Evolutionary conservation across 176 grass and related monocot genomes (phyloP).

Genomic region (Avena atlantica): DNA sequence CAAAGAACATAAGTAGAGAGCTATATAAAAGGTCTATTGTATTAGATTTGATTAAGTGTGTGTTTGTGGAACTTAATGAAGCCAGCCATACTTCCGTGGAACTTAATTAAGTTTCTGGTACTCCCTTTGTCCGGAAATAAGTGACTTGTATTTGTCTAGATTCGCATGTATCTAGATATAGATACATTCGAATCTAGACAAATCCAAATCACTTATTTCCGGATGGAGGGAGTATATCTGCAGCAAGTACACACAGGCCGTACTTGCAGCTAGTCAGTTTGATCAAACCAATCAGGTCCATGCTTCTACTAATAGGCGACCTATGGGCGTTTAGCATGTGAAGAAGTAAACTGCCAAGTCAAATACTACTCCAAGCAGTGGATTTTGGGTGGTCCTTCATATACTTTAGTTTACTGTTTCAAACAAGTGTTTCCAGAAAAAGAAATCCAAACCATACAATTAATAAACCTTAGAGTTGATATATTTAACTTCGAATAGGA

Average conservation of each 20-base stretch:
- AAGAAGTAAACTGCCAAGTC: slow-evolving; percentile 31
- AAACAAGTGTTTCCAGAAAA: neutral
- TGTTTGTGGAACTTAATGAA: neutral
- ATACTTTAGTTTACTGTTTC: slow-evolving; percentile 24
- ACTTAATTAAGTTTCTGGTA: slow-evolving; percentile 16
- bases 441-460: neutral
- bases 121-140: too few species aligned
- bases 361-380: neutral
- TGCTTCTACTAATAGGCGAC: slow-evolving; percentile 13
- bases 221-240: neutral
- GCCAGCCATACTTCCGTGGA: neutral
- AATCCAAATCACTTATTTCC: too few species aligned
- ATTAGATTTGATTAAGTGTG: slow-evolving; percentile 30
- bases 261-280: slow-evolving; percentile 25
- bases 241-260: neutral
- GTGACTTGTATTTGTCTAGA: too few species aligned
- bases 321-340: slow-evolving; percentile 1
- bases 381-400: neutral
- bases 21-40: slow-evolving; percentile 20
- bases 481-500: slow-evolving; percentile 4
- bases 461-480: neutral
- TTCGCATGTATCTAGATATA: too few species aligned
- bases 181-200: too few species aligned
- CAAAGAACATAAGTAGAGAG: slow-evolving; percentile 27
- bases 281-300: neutral